Conservation (phyloP, 2,329 filamentous ascomycete species). For the Ascochyta rabiei region DNA sequence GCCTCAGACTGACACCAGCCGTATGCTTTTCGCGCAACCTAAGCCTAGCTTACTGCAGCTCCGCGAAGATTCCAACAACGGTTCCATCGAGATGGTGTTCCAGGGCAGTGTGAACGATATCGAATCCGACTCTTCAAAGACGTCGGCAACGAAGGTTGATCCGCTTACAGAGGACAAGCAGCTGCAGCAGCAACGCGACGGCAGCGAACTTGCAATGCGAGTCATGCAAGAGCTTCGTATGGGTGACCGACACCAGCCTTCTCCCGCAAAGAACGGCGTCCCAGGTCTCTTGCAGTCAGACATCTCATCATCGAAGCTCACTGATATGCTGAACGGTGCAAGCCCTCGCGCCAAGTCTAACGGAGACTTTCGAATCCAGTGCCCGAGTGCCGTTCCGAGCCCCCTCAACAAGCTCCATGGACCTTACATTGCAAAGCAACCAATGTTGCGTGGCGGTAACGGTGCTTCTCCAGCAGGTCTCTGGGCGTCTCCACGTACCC, state of each 20-base stretch:
- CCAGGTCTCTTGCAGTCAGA: constrained; percentile 21
- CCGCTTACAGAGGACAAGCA: constrained; percentile 1
- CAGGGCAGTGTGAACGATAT: constrained; percentile 32
- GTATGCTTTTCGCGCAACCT: constrained; percentile 30
- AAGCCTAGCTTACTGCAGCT: constrained; percentile 8
- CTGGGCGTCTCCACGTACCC: constrained; percentile 7
- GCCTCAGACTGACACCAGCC: constrained; percentile 31
- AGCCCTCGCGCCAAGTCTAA: constrained; percentile 26
- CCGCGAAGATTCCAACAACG: constrained; percentile 22
- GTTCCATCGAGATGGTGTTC: constrained; percentile 34
- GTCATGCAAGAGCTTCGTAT: constrained; percentile 32
- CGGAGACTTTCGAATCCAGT: constrained; percentile 27
- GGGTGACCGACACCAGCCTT: constrained; percentile 6
- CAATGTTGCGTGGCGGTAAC: neutral
- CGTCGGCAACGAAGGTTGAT: constrained; percentile 7
- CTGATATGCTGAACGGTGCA: constrained; percentile 34
- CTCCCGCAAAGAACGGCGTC: neutral
- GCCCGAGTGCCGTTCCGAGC: constrained; percentile 41
- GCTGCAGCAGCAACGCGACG: constrained; percentile 9
- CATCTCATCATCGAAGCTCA: constrained; percentile 34
- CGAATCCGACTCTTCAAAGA: constrained; percentile 22
- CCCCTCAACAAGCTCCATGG: constrained; percentile 30
- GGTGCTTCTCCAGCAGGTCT: neutral
- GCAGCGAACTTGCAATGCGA: constrained; percentile 15
- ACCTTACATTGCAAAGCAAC: constrained; percentile 9